Percentiles rank a stretch among this genome's conserved stretches.
Conservation (phyloP, 2,329 filamentous ascomycete species). For the Fusarium chaquense region DNA sequence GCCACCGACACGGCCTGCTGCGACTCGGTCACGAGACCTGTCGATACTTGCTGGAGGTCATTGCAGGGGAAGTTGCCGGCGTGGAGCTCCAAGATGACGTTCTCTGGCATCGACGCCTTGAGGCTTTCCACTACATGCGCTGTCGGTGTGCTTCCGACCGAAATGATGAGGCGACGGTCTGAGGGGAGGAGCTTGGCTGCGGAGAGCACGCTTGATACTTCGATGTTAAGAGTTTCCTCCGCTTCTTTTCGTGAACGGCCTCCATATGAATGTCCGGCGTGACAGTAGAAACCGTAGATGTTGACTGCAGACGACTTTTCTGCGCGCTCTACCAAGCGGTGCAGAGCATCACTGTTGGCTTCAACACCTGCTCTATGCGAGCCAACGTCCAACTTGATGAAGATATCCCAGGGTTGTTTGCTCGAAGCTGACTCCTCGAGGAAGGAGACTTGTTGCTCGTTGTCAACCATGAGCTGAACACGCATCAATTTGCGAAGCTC, state of each 20-base stretch:
- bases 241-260: slow-evolving; percentile 50
- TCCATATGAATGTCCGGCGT: slow-evolving; percentile 55
- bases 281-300: slow-evolving; percentile 55
- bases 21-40: slow-evolving; percentile 47
- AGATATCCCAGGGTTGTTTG: slow-evolving; percentile 50
- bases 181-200: slow-evolving; percentile 49
- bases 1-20: slow-evolving; percentile 51
- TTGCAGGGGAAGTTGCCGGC: slow-evolving; percentile 55
- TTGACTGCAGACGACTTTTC: slow-evolving; percentile 47
- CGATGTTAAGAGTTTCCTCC: slow-evolving; percentile 47
- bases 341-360: slow-evolving; percentile 44
- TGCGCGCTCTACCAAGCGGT: slow-evolving; percentile 45
- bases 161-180: slow-evolving; percentile 48
- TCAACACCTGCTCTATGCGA: slow-evolving; percentile 52
- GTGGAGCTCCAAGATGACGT: slow-evolving; percentile 53
- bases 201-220: slow-evolving; percentile 49
- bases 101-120: slow-evolving; percentile 47
- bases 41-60: slow-evolving; percentile 56
- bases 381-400: slow-evolving; percentile 55
- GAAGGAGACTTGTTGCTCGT: slow-evolving; percentile 50
- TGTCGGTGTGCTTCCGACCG: slow-evolving; percentile 54
- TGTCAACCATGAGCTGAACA: slow-evolving; percentile 55
- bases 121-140: slow-evolving; percentile 53
- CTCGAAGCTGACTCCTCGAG: slow-evolving; percentile 44
- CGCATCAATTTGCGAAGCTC: slow-evolving; percentile 48